Evolutionary conservation across 495 filamentous ascomycete genomes (phyloP).

Genomic region (Lophiostoma macrostomum): DNA sequence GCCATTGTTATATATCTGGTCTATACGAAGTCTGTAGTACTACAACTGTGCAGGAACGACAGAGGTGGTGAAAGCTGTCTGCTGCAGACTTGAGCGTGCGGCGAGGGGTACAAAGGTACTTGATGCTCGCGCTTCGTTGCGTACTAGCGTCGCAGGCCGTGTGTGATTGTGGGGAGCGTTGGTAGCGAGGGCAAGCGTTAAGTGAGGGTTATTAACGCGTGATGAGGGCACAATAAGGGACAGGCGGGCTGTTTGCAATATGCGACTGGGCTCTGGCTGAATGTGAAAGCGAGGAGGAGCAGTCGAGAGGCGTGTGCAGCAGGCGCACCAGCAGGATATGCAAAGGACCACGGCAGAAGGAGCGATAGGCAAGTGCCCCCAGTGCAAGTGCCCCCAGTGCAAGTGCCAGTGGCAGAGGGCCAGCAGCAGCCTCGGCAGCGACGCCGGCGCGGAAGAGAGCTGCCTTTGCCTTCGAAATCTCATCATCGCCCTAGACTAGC

Average conservation of each 20-base stretch:
- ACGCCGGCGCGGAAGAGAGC: no score
- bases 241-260: conserved; percentile 11
- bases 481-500: conserved; percentile 5
- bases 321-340: not conserved
- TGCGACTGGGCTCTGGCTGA: conserved; percentile 12
- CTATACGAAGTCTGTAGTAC: no score
- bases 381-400: not conserved
- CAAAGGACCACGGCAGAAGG: not conserved
- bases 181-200: conserved; percentile 10
- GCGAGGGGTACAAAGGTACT: no score
- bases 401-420: not conserved
- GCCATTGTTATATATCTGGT: no score
- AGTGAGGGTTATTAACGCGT: not conserved
- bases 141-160: no score
- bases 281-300: conserved; percentile 2
- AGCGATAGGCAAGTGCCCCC: conserved; percentile 13
- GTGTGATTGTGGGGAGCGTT: no score
- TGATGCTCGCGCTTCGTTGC: no score
- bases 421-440: not conserved
- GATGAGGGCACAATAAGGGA: conserved; percentile 15
- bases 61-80: no score
- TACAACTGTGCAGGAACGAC: no score
- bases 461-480: no score
- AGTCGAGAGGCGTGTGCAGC: not conserved
- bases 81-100: no score